phyloP scores from a whole-genome alignment of 768 basidiomycete genomes.

The Boletus sp. region DNA sequence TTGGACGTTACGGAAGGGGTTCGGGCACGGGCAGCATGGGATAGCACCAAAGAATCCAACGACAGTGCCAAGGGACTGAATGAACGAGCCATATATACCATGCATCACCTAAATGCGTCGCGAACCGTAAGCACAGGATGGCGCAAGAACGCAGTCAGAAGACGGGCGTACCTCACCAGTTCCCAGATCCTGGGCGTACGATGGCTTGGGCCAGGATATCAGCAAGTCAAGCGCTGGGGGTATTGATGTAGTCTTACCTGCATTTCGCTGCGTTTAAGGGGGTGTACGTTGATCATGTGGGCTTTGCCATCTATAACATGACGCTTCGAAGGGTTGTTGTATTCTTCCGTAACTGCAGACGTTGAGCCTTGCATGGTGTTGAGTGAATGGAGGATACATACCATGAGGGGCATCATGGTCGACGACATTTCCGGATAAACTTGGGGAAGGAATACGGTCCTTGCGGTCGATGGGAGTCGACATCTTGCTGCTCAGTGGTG shows the following conservation, averaged over 20 bases:
- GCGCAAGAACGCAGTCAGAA: neutral
- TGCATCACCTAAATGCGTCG: slow-evolving; percentile 58
- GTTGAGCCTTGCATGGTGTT: slow-evolving; percentile 8
- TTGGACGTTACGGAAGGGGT: slow-evolving; percentile 81
- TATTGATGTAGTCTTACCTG: slow-evolving; percentile 49
- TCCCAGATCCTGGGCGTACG: slow-evolving; percentile 89
- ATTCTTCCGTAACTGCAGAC: slow-evolving; percentile 62
- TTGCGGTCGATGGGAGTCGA: slow-evolving; percentile 44
- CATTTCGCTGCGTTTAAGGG: slow-evolving; percentile 82
- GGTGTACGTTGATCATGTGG: slow-evolving; percentile 76
- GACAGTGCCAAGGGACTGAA: slow-evolving; percentile 64
- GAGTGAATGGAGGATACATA: slow-evolving; percentile 30
- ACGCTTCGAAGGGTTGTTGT: slow-evolving; percentile 32
- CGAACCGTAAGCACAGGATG: neutral
- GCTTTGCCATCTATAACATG: slow-evolving; percentile 26
- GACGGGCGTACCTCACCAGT: slow-evolving; percentile 44
- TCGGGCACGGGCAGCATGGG: slow-evolving; percentile 82
- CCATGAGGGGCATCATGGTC: slow-evolving; percentile 69
- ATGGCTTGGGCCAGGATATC: slow-evolving; percentile 51
- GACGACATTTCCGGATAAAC: slow-evolving; percentile 57
- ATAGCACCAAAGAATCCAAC: slow-evolving; percentile 72
- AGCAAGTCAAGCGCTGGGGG: neutral
- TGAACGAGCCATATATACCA: slow-evolving; percentile 79
- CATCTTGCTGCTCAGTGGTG: slow-evolving; percentile 13
- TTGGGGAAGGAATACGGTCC: slow-evolving; percentile 44